Evolutionary conservation across 805 yeast species (phyloP), one percentile per base, ranked within the genome.

Genomic region (Lachancea lanzarotensis): DNA sequence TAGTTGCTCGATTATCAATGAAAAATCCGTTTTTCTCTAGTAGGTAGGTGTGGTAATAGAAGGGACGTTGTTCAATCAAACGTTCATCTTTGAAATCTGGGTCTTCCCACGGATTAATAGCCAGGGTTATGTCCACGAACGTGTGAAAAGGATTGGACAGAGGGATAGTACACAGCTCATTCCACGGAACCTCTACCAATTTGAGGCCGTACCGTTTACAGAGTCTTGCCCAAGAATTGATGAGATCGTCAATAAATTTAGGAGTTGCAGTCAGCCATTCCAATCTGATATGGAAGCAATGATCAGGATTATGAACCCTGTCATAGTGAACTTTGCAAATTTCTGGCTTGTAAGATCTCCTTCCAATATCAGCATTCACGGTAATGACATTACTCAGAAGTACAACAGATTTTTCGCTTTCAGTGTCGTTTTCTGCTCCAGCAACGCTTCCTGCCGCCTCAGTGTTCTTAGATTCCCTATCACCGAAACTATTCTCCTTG

Each of bases 211-310:
- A 87, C 44, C 95, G 65, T 47, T 88, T 95, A 54, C 96, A 87
- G 39, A 82, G 70, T 45, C 96, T 74, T 0, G 88, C 77, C 86
- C 97, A 84, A 39, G 78, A 74, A 36, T 73, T 79, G 35, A 89
- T 72, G 11, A 84, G 70, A 52, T 89, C 95, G 47, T 89, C 96
- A 40, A 87, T 79, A 27, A 86, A 68, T 58, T 84, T 85, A 2
- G 95, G 84, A 0, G 98, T 88, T 0, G 95, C 81, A 48, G 84
- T 87, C 27, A 91, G 67, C 99, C 99, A 93, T 60, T 93, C 97
- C 12, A 91, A 63, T 38, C 96, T 71, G 27, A 93, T 75, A 57
- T 91, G 98, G 68, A 82, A 93, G 59, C 97, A 90, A 56, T 90
- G 95, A 52, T 85, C 91, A 0, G 97, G 96, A 58, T 90, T 91